A percentile compares a stretch with the other conserved stretches of the same genome.
phyloP scores from a whole-genome alignment of 2,329 filamentous ascomycete genomes.

The Fusarium pininemorale region DNA sequence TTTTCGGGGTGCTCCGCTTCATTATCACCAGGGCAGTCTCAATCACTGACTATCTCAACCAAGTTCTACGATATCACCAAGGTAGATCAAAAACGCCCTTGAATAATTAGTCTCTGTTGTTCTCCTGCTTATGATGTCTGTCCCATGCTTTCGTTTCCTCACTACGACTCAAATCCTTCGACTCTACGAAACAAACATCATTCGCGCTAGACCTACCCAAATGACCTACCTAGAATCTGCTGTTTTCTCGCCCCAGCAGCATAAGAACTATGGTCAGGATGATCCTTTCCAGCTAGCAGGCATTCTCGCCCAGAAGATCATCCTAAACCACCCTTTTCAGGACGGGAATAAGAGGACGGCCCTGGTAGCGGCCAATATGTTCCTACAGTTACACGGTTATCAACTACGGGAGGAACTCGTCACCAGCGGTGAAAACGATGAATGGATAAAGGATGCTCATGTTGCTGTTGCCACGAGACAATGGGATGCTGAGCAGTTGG shows the following conservation, averaged over 20 bases:
- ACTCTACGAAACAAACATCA: background rate
- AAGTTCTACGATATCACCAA: too few species aligned
- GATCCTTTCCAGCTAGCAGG: background rate
- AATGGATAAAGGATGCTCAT: background rate
- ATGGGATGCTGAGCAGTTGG: background rate
- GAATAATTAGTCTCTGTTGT: background rate
- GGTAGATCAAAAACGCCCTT: background rate
- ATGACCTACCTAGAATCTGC: background rate
- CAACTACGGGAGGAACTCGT: background rate
- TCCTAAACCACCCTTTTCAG: background rate
- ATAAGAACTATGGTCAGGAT: background rate
- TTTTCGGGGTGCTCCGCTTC: background rate
- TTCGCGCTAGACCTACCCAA: background rate
- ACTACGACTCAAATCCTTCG: background rate
- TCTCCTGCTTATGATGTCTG: background rate
- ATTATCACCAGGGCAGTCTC: background rate
- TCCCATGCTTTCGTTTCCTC: background rate
- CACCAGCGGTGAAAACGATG: background rate
- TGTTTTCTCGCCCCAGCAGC: background rate
- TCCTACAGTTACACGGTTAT: background rate
- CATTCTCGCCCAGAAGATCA: background rate
- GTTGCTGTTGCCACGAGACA: background rate
- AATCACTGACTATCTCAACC: background rate
- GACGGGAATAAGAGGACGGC: background rate
- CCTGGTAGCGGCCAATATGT: background rate